Conservation (phyloP, 2,329 filamentous ascomycete species). For the Acrodontium crateriforme region DNA sequence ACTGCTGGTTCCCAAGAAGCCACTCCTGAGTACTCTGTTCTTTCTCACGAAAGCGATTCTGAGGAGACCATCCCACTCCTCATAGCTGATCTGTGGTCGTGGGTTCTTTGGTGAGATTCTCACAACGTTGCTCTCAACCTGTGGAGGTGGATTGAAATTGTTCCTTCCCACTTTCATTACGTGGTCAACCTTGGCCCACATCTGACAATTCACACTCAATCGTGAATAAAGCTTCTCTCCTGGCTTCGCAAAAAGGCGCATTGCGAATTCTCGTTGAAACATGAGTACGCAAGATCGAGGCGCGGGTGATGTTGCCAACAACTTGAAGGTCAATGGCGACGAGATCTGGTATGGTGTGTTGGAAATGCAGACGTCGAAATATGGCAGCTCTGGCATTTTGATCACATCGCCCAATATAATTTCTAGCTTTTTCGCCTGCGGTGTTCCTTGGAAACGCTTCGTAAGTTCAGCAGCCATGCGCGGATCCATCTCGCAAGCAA, state of each 20-base stretch:
- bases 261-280: conserved; percentile 92
- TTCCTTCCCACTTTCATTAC: conserved; percentile 92
- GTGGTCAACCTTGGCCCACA: conserved; percentile 61
- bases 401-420: conserved; percentile 86
- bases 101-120: conserved; percentile 78
- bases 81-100: conserved; percentile 76
- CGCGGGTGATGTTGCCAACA: conserved; percentile 67
- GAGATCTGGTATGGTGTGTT: conserved; percentile 75
- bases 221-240: conserved; percentile 82
- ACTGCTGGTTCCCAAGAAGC: conserved; percentile 66
- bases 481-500: conserved; percentile 85
- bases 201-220: conserved; percentile 85
- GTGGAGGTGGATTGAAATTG: conserved; percentile 90
- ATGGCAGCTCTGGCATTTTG: conserved; percentile 61
- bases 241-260: conserved; percentile 75
- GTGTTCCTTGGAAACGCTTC: conserved; percentile 82
- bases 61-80: conserved; percentile 87
- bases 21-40: conserved; percentile 77
- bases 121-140: conserved; percentile 84
- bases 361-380: conserved; percentile 72
- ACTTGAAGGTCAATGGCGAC: conserved; percentile 79
- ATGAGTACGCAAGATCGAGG: conserved; percentile 81
- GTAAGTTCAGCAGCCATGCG: conserved; percentile 93
- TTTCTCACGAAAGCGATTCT: conserved; percentile 73
- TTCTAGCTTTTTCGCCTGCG: conserved; percentile 70